Percentiles rank a stretch among this genome's conserved stretches.
Conservation (phyloP, 2,329 filamentous ascomycete species). For the Nemania sp. region DNA sequence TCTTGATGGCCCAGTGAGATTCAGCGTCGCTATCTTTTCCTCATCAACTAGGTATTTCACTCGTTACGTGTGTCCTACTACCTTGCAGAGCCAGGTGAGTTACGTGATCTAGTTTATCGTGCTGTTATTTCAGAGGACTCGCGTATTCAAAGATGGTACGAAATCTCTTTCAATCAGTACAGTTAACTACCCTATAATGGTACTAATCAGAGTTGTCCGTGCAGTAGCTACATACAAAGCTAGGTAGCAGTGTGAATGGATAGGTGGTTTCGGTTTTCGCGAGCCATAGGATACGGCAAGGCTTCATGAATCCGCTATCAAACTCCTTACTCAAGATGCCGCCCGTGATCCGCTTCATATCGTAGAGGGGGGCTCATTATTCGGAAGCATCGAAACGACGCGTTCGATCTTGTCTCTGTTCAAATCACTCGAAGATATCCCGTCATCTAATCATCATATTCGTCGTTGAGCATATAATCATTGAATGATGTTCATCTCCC, state of each 20-base stretch:
- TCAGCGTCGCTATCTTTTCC: too few species aligned
- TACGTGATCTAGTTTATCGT: too few species aligned
- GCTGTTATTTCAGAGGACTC: too few species aligned
- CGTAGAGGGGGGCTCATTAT: neutral
- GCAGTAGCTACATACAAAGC: neutral
- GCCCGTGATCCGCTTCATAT: neutral
- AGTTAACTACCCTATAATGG: too few species aligned
- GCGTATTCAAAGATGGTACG: too few species aligned
- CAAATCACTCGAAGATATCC: neutral
- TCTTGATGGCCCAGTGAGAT: too few species aligned
- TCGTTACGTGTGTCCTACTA: too few species aligned
- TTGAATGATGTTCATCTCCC: neutral
- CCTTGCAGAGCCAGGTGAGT: too few species aligned
- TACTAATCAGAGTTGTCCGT: too few species aligned
- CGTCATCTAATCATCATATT: neutral
- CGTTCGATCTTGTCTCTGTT: neutral
- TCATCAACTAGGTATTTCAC: too few species aligned
- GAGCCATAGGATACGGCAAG: neutral
- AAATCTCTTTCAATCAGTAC: too few species aligned
- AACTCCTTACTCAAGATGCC: neutral
- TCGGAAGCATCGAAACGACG: neutral
- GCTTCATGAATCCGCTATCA: neutral
- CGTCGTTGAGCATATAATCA: neutral
- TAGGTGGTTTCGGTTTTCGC: neutral
- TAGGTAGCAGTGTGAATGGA: neutral